Percentiles rank a stretch among this genome's conserved stretches.
These are phyloP conservation scores for Apophysomyces variabilis DNA, from an alignment of 371 early-diverging fungal genomes.

Conservation along the genomic window DNA sequence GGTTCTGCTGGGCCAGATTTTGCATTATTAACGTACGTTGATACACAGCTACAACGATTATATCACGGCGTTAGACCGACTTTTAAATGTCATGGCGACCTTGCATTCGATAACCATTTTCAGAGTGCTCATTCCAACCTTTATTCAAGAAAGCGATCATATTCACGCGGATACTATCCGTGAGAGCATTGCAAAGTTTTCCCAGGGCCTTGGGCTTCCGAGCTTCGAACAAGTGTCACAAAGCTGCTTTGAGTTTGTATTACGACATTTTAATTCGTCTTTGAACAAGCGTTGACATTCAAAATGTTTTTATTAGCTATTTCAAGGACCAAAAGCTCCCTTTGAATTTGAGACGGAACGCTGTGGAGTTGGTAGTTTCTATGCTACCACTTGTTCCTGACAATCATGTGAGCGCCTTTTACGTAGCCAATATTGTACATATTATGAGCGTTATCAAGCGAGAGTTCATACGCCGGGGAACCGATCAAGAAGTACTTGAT, in stretches of 20 bases:
- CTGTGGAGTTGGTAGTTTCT: constrained; percentile 51
- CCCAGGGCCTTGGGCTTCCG: constrained; percentile 37
- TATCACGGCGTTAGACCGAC: constrained; percentile 52
- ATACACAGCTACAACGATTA: constrained; percentile 57
- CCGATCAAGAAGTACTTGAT: constrained; percentile 40
- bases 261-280: background rate
- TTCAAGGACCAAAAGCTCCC: constrained; percentile 41
- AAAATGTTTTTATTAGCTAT: constrained; percentile 30
- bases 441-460: constrained; percentile 49
- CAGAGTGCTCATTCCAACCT: constrained; percentile 51
- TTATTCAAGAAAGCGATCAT: constrained; percentile 63
- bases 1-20: background rate
- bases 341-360: constrained; percentile 46
- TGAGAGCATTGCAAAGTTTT: constrained; percentile 39
- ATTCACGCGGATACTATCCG: constrained; percentile 50
- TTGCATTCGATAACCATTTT: constrained; percentile 53
- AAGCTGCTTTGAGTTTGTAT: constrained; percentile 53
- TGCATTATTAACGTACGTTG: background rate
- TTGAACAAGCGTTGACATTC: background rate
- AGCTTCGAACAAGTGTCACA: constrained; percentile 46
- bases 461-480: constrained; percentile 27
- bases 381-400: constrained; percentile 47
- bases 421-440: constrained; percentile 44
- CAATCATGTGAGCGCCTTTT: constrained; percentile 51
- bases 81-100: constrained; percentile 52